Evolutionary conservation across 2,329 filamentous ascomycete species (phyloP), one percentile per base, ranked within the genome.

Genomic region (Tolypocladium cylindrosporum): DNA sequence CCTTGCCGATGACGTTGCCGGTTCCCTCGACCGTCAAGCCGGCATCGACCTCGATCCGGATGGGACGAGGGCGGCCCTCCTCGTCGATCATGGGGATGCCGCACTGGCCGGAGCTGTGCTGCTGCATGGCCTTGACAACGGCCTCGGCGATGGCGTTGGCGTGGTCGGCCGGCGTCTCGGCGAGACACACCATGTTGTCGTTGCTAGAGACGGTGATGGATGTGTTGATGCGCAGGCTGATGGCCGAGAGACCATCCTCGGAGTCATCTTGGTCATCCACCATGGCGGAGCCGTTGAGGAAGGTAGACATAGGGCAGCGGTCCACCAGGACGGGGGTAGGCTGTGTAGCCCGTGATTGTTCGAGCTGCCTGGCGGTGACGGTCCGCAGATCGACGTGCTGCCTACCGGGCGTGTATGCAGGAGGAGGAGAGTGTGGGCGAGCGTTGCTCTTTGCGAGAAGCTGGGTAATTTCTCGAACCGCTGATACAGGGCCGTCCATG

Each of bases 151-250:
- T 71, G 58, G 71, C 63, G 63, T 72, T 65, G 65, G 77, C 76
- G 53, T 74, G 71, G 5, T 69, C 67, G 6, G 72, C 66, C 1
- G 76, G 71, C 6, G 74, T 71, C 4, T 72, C 65, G 0, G 69
- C 63, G 24, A 81, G 65, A 24, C 75, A 74, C 52, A 82, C 68
- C 54, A 79, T 65, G 66, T 84, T 85, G 67, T 76, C 71, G 67
- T 73, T 72, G 60, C 75, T 76, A 42, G 69, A 68, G 62, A 84
- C 71, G 59, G 64, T 71, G 64, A 83, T 66, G 1, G 77, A 73
- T 19, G 77, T 75, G 62, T 77, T 76, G 69, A 85, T 77, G 19
- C 69, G 71, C 51, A 84, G 67, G 54, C 67, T 71, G 59, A 82
- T 74, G 54, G 77, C 69, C 1, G 74, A 73, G 51, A 67, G 61